Conservation (phyloP, 2,329 filamentous ascomycete genomes). For the Ascochyta fabae region DNA sequence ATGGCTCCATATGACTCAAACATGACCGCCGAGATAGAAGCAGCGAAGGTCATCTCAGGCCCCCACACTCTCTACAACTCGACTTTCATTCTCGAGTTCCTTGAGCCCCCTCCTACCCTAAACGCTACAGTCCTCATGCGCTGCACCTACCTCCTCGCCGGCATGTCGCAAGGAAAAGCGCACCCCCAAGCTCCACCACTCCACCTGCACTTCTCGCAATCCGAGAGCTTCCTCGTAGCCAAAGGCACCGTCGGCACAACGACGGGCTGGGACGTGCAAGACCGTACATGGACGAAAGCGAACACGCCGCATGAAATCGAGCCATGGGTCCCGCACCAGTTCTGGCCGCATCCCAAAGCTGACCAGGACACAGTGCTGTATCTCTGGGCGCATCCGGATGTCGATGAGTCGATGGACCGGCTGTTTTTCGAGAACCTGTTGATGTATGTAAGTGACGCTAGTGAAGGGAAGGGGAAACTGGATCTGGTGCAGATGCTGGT, state of each 20-base stretch:
- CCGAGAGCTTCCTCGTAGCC: constrained; percentile 19
- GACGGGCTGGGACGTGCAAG: constrained; percentile 11
- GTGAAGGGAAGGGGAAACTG: constrained; percentile 20
- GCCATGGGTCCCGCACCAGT: constrained; percentile 21
- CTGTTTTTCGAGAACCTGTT: constrained; percentile 26
- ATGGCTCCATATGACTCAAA: background rate
- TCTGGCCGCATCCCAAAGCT: constrained; percentile 18
- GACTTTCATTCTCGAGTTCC: constrained; percentile 21
- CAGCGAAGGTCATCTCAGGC: constrained; percentile 16
- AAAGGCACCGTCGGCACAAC: constrained; percentile 20
- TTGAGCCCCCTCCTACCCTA: constrained; percentile 16
- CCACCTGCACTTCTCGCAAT: constrained; percentile 28
- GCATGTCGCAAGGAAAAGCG: constrained; percentile 10
- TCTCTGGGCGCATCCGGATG: constrained; percentile 24
- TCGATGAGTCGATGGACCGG: constrained; percentile 22
- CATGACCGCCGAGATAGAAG: constrained; percentile 3
- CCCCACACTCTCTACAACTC: constrained; percentile 15
- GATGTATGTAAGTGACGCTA: constrained; percentile 18
- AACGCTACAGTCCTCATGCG: constrained; percentile 26
- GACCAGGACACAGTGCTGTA: constrained; percentile 18
- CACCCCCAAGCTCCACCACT: constrained; percentile 25
- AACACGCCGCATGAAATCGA: constrained; percentile 10
- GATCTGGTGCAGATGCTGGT: constrained; percentile 23
- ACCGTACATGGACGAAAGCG: constrained; percentile 3
- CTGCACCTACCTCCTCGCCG: constrained; percentile 16